Evolutionary conservation across 176 grass and related monocot genomes (phyloP).

Genomic region (Cenchrus fungigraminus): DNA sequence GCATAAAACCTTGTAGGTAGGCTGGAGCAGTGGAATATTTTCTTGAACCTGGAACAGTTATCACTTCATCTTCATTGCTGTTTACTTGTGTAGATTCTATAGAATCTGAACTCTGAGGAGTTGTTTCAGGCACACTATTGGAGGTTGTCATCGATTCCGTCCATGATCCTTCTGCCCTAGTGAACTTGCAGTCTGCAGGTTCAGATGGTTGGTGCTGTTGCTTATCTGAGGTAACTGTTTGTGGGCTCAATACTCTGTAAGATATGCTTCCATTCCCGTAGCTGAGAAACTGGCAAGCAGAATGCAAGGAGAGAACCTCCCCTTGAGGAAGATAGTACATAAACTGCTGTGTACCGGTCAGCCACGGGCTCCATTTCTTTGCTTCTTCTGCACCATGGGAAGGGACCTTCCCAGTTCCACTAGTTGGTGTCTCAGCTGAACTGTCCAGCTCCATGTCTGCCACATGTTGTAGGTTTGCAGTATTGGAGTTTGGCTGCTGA

Average conservation of each 20-base stretch:
- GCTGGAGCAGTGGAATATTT: conserved; percentile 10
- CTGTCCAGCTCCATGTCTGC: conserved; percentile 46
- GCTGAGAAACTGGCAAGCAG: conserved; percentile 38
- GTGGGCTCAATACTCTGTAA: conserved; percentile 14
- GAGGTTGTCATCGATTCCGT: conserved; percentile 44
- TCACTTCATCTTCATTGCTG: not conserved
- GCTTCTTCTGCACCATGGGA: conserved; percentile 20
- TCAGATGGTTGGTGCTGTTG: conserved; percentile 29
- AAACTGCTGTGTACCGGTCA: conserved; percentile 42
- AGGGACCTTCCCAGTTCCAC: conserved; percentile 23
- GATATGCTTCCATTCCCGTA: conserved; percentile 39
- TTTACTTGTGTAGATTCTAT: conserved; percentile 39
- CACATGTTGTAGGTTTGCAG: not conserved
- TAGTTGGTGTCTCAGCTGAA: conserved; percentile 40
- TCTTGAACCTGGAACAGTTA: conserved; percentile 43
- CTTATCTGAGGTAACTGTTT: conserved; percentile 17
- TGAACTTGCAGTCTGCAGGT: conserved; percentile 5
- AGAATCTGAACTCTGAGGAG: conserved; percentile 38
- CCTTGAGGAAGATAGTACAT: conserved; percentile 54
- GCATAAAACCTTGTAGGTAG: conserved; percentile 58
- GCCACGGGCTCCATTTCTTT: conserved; percentile 46
- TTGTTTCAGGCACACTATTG: conserved; percentile 35
- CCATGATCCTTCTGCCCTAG: conserved; percentile 51
- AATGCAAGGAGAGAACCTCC: conserved; percentile 28
- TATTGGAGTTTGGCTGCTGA: not conserved